Evolutionary conservation across 2,329 filamentous ascomycete genomes (phyloP), one percentile per base, ranked within the genome.

Genomic region (Verticillium tricorpus): DNA sequence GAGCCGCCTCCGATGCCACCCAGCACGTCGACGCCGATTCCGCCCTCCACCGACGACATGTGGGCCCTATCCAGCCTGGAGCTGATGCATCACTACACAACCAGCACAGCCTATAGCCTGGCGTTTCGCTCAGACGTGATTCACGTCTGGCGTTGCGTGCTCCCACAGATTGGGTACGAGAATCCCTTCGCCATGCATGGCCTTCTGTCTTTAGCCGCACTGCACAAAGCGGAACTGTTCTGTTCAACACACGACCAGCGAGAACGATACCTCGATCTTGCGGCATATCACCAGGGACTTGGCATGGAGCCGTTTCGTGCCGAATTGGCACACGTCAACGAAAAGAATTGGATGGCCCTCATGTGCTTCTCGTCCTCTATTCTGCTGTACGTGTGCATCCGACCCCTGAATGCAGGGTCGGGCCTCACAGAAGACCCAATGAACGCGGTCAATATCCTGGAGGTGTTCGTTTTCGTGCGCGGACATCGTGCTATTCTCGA

Each of bases 311-410:
- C 68, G 0, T 73, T 72, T 37, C 69, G 70, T 7, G 59, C 62
- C 1, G 59, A 61, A 3, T 61, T 73, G 8, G 64, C 66, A 14
- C 52, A 63, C 6, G 61, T 69, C 11, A 39, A 64, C 37, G 22
- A 64, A 8, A 58, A 62, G 2, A 69, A 66, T 50, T 70, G 68
- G 66, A 62, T 64, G 45, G 72, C 76, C 17, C 69, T 76, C 37
- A 75, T 78, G 40, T 76, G 72, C 66, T 78, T 81, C 58, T 77
- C 78, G 60, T 77, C 77, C 14, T 52, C 9, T 25, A 22, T 52
- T 1, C 3, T 52, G 45, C n/a, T 52, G 3, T 52, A 52, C 5
- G 45, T 52, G n/a, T 52, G 45, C 19, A 12, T 52, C 3, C 45
- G 45, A 14, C 45, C 45, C 2, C 22, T n/a, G 45, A 8, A 52